These are phyloP conservation scores for Diaporthe ampelina DNA, from an alignment of 2,329 filamentous ascomycete genomes.

Conservation along the genomic window DNA sequence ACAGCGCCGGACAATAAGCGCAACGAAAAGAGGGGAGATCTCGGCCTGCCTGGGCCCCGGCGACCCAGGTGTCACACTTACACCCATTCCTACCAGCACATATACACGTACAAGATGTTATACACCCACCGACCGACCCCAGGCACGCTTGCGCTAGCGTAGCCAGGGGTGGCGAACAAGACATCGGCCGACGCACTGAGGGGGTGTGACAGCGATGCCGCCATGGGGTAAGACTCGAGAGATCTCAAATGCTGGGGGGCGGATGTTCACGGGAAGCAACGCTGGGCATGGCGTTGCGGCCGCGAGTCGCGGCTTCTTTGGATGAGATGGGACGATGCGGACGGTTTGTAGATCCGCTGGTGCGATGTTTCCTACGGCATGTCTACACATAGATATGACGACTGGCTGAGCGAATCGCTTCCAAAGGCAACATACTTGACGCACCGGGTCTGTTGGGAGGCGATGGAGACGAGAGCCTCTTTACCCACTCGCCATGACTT, in stretches of 20 bases:
- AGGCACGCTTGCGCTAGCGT: neutral
- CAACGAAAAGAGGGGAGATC: neutral
- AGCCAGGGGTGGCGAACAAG: neutral
- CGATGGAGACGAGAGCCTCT: neutral
- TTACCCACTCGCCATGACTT: neutral
- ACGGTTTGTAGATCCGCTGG: conserved; percentile 17
- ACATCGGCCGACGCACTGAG: conserved; percentile 16
- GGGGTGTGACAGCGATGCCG: neutral
- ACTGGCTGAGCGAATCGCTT: neutral
- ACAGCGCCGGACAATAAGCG: neutral
- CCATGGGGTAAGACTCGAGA: neutral
- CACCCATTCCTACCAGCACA: neutral
- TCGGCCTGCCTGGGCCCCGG: conserved; percentile 21
- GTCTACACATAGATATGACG: neutral
- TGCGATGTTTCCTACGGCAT: neutral
- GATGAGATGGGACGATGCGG: conserved; percentile 12
- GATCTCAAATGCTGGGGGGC: conserved; percentile 8
- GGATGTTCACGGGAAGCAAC: conserved; percentile 24
- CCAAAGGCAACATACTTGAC: neutral
- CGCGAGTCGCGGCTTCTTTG: conserved; percentile 16
- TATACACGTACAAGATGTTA: neutral
- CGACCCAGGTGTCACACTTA: neutral
- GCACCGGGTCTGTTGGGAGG: neutral
- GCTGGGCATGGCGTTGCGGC: conserved; percentile 14
- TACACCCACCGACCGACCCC: neutral